Conservation (phyloP, 1,139 yeast species). For the Blastobotrys raffinosifermentans region DNA sequence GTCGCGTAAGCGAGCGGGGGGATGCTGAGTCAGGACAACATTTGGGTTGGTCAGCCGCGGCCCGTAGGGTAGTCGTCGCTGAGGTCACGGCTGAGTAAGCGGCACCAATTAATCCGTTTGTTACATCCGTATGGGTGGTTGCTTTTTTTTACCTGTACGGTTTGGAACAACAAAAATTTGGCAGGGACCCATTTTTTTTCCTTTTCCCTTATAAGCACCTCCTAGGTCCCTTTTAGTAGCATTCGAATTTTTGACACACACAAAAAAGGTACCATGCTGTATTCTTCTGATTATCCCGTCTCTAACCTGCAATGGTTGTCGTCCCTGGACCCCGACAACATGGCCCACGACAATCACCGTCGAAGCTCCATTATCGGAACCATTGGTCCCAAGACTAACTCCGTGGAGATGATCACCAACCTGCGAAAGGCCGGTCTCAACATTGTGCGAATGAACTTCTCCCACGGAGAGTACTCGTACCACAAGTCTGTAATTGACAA, state of each 20-base stretch:
- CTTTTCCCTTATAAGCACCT: slow-evolving; percentile 3
- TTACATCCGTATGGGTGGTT: slow-evolving; percentile 3
- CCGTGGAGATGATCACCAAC: slow-evolving; percentile 74
- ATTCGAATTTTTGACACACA: background rate
- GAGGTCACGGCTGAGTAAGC: no score
- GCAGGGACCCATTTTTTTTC: slow-evolving; percentile 4
- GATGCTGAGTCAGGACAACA: no score
- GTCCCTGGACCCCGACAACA: slow-evolving; percentile 64
- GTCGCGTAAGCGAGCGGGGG: no score
- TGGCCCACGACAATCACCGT: slow-evolving; percentile 77
- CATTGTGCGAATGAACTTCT: slow-evolving; percentile 97
- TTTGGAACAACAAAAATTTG: no score
- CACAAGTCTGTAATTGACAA: slow-evolving; percentile 96
- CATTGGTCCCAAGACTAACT: slow-evolving; percentile 96
- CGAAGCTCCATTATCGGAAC: slow-evolving; percentile 97
- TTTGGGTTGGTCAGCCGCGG: no score
- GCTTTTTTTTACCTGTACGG: no score
- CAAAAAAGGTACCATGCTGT: slow-evolving; percentile 22
- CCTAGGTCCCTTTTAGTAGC: background rate
- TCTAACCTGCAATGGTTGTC: slow-evolving; percentile 72
- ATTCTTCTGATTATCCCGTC: slow-evolving; percentile 25
- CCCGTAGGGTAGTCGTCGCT: no score
- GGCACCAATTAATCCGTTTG: slow-evolving; percentile 1
- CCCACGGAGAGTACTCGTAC: slow-evolving; percentile 96
- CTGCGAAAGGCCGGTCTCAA: slow-evolving; percentile 96